Percentiles rank a stretch among this genome's conserved stretches.
Conservation (phyloP, 768 basidiomycete species). For the Rossbeevera mucosa region DNA sequence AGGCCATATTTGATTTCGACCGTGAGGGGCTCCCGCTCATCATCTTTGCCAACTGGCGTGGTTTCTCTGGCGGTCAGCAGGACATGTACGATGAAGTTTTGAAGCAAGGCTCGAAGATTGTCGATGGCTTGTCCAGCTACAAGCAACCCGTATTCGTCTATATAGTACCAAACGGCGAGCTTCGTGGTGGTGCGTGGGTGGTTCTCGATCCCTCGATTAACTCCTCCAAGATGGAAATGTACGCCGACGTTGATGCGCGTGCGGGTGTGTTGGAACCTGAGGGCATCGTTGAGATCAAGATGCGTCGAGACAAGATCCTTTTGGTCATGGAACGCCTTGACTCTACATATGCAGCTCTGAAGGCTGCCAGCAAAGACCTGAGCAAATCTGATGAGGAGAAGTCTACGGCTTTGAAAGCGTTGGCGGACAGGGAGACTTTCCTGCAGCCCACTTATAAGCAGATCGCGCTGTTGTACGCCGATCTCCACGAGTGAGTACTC, state of each 20-base stretch:
- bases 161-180: conserved; percentile 96
- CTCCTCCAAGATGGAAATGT: conserved; percentile 98
- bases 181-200: conserved; percentile 99
- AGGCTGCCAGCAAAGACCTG: conserved; percentile 72
- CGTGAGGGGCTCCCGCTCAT: conserved; percentile 95
- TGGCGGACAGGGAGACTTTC: conserved; percentile 72
- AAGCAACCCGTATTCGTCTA: conserved; percentile 98
- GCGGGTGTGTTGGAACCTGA: conserved; percentile 97
- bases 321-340: conserved; percentile 93
- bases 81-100: conserved; percentile 98
- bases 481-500: conserved; percentile 83
- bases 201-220: conserved; percentile 98
- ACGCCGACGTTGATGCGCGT: conserved; percentile 91
- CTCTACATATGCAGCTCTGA: conserved; percentile 71
- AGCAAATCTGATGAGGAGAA: conserved; percentile 73
- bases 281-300: conserved; percentile 96
- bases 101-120: conserved; percentile 97
- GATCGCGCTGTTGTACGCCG: conserved; percentile 89
- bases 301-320: conserved; percentile 91
- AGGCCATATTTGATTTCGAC: conserved; percentile 98
- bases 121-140: conserved; percentile 95
- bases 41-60: conserved; percentile 99
- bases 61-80: conserved; percentile 99
- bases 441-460: conserved; percentile 91
- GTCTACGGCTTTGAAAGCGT: conserved; percentile 58